These are phyloP conservation scores for Lipomyces japonicus DNA, from an alignment of 805 yeast genomes.

Conservation along the genomic window DNA sequence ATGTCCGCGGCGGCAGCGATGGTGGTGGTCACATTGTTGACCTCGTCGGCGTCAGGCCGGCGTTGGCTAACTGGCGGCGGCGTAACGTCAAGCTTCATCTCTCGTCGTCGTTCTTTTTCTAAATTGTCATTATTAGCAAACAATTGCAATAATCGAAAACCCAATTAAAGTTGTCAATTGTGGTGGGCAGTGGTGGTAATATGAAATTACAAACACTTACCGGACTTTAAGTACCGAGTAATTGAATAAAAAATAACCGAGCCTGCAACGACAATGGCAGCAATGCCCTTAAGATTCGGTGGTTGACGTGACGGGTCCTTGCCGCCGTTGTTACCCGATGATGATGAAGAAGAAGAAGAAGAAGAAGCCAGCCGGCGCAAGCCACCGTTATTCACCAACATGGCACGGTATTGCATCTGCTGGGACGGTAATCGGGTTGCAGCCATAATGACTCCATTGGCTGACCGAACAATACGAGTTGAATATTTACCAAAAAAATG, in stretches of 20 bases:
- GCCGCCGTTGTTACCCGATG: no score
- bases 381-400: no score
- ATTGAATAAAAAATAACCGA: constrained; percentile 9
- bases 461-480: no score
- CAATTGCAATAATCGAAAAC: not conserved
- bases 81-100: constrained; percentile 18
- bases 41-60: no score
- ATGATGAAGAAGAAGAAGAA: not conserved
- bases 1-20: not conserved
- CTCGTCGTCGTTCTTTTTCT: constrained; percentile 24
- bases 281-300: constrained; percentile 7
- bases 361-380: no score
- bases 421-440: no score
- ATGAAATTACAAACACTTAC: not conserved
- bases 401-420: no score
- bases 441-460: no score
- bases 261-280: constrained; percentile 5
- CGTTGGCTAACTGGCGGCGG: constrained; percentile 4
- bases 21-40: not conserved
- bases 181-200: not conserved
- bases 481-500: no score
- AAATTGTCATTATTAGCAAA: not conserved
- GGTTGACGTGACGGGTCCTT: constrained; percentile 18
- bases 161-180: not conserved
- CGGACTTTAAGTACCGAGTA: constrained; percentile 16